A percentile compares a stretch with the other conserved stretches of the same genome.
These are phyloP conservation scores for Gelatoporia subvermispora DNA, from an alignment of 768 basidiomycete genomes.

Conservation along the genomic window DNA sequence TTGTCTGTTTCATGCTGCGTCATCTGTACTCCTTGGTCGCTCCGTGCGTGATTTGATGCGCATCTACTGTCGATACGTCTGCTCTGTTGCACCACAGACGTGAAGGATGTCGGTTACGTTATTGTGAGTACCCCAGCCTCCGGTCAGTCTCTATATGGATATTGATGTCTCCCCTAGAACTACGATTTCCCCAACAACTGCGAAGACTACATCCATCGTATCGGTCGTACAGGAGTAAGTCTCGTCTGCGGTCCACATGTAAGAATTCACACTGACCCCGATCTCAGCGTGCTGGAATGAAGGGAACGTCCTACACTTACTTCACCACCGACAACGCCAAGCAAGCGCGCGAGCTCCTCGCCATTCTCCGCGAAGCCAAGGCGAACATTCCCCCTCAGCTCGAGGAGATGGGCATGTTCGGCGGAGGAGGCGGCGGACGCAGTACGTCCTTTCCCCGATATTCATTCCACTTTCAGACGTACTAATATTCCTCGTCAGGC, in stretches of 20 bases:
- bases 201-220: slow-evolving; percentile 98
- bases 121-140: slow-evolving; percentile 56
- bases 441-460: slow-evolving; percentile 15
- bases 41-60: slow-evolving; percentile 18
- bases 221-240: slow-evolving; percentile 89
- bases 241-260: too few species aligned
- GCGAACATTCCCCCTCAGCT: slow-evolving; percentile 82
- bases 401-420: slow-evolving; percentile 88
- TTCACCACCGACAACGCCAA: slow-evolving; percentile 97
- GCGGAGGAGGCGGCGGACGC: slow-evolving; percentile 76
- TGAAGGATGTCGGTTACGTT: slow-evolving; percentile 98
- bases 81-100: slow-evolving; percentile 57
- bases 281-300: slow-evolving; percentile 80
- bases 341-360: slow-evolving; percentile 86
- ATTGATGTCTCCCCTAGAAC: slow-evolving; percentile 47
- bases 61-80: slow-evolving; percentile 26
- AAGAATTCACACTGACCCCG: not conserved
- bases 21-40: slow-evolving; percentile 2
- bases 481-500: slow-evolving; percentile 44
- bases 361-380: slow-evolving; percentile 84
- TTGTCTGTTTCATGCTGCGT: slow-evolving; percentile 23
- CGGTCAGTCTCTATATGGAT: not conserved
- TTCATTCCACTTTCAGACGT: slow-evolving; percentile 4
- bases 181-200: slow-evolving; percentile 98
- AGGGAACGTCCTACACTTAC: slow-evolving; percentile 90